Base-by-base conservation (phyloP, 495 filamentous ascomycete species). In the Talaromyces wortmannii region DNA sequence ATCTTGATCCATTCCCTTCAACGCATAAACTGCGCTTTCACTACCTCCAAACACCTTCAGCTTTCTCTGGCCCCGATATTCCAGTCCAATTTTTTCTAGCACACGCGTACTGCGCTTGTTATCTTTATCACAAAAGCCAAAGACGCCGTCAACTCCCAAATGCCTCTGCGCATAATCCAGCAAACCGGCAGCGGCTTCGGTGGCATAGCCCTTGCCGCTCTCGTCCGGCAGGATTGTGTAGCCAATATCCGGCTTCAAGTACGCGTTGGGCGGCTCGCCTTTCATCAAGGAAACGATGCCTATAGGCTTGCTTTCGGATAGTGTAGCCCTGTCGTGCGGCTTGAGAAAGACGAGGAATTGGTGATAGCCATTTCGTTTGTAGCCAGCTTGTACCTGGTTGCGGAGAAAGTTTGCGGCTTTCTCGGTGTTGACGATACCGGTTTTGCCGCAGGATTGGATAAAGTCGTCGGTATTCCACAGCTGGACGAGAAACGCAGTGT, bases 151-250 rank as follows among this genome's bases (percentile, higher is more conserved):
- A 2, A 61, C 42, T 13, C 66, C 66, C 23, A 52, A 42, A 17
- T 58, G 55, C 15, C 42, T 49, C 45, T 58, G 47, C 4, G 56
- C 53, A 51, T 62, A 70, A 0, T 63, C 53, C 48, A 72, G 12
- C n/a, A 70, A 13, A 0, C 12, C 61, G 12, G 44, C 30, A 8
- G 53, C 54, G 6, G 67, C 68, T 44, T 71, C 67, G 13, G 65
- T 69, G 5, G 67, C 59, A 48, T 68, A 71, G 10, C 68, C 68
- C 50, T 64, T 67, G 5, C 65, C 59, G 52, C 55, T 63, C 11
- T 67, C 57, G 33, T 45, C 48, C 0, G 59, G 53, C 23, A 68
- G 16, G 6, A 70, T 55, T 0, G 63, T 59, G 50, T 59, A 71
- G 2, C 67, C 67, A 0, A 71, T 40, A 44, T 68, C 68, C 0